phyloP scores from a whole-genome alignment of 2,329 filamentous ascomycete genomes.

The Calonectria ilicicola region DNA sequence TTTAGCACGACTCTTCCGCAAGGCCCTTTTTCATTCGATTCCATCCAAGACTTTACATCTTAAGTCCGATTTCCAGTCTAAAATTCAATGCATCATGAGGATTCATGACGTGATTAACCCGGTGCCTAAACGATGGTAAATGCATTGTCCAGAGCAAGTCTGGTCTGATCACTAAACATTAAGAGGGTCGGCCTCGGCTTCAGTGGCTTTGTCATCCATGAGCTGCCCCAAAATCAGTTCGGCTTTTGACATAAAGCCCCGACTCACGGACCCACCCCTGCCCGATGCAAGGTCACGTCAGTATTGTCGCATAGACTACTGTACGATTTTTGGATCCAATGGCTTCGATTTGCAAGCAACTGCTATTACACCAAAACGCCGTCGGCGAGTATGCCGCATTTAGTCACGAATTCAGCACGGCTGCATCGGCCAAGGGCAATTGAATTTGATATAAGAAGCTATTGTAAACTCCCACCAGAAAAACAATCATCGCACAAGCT shows the following conservation, averaged over 20 bases:
- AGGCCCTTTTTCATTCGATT: neutral
- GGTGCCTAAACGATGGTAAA: neutral
- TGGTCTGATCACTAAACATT: neutral
- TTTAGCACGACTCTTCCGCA: too few species aligned
- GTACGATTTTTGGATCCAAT: neutral
- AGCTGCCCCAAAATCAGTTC: neutral
- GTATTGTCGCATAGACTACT: neutral
- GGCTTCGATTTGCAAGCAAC: neutral
- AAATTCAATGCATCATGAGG: neutral
- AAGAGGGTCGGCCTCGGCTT: neutral
- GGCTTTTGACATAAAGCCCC: neutral
- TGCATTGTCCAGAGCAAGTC: neutral
- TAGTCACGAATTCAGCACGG: neutral
- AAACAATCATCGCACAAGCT: neutral
- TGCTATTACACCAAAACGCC: neutral
- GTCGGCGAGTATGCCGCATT: slow-evolving; percentile 8
- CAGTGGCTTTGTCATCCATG: neutral
- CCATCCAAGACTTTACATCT: neutral
- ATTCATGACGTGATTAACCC: neutral
- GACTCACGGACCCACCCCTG: neutral
- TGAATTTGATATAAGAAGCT: slow-evolving; percentile 3
- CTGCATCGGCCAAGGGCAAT: neutral
- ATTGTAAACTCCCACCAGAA: neutral
- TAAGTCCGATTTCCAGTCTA: too few species aligned
- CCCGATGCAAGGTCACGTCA: neutral